Percentiles rank a stretch among this genome's conserved stretches.
phyloP scores from a whole-genome alignment of 2,329 filamentous ascomycete species.

The Saccharata proteae region DNA sequence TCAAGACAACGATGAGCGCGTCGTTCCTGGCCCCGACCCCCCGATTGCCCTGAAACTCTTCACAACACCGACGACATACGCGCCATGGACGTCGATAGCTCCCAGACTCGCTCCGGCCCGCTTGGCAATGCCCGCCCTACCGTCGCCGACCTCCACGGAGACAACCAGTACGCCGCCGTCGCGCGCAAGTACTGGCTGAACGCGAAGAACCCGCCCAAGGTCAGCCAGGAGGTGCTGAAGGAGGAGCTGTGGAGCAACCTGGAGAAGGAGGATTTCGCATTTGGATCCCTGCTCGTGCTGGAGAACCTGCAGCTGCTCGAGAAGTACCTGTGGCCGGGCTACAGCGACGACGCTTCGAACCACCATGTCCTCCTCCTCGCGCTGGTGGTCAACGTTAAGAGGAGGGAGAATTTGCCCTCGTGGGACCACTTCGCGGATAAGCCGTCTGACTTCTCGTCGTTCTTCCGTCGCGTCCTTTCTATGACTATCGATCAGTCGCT shows the following conservation, averaged over 20 bases:
- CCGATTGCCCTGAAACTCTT: too few species aligned
- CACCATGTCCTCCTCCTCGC: conserved; percentile 81
- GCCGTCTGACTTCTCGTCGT: conserved; percentile 68
- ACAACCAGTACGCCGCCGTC: conserved; percentile 53
- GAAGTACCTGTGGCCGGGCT: conserved; percentile 89
- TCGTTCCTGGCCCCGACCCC: conserved; percentile 3
- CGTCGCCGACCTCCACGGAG: conserved; percentile 57
- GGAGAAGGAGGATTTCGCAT: conserved; percentile 67
- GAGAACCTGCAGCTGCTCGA: conserved; percentile 89
- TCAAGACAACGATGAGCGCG: too few species aligned
- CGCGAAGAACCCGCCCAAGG: conserved; percentile 48
- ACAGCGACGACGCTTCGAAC: conserved; percentile 78
- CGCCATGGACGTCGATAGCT: conserved; percentile 18
- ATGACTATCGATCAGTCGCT: conserved; percentile 54
- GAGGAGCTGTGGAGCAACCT: conserved; percentile 79
- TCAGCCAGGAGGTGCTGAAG: conserved; percentile 72
- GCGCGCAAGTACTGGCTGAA: conserved; percentile 81
- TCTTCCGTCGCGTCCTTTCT: conserved; percentile 83
- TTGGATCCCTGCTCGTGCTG: conserved; percentile 65
- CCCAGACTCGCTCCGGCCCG: conserved; percentile 11
- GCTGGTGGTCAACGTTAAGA: conserved; percentile 77
- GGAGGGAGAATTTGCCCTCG: conserved; percentile 73
- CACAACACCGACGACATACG: conserved; percentile 3
- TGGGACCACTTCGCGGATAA: conserved; percentile 75
- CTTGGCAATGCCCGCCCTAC: conserved; percentile 42